A percentile compares a stretch with the other conserved stretches of the same genome.
phyloP scores from a whole-genome alignment of 495 filamentous ascomycete genomes.

The Penicillium flavigenum region DNA sequence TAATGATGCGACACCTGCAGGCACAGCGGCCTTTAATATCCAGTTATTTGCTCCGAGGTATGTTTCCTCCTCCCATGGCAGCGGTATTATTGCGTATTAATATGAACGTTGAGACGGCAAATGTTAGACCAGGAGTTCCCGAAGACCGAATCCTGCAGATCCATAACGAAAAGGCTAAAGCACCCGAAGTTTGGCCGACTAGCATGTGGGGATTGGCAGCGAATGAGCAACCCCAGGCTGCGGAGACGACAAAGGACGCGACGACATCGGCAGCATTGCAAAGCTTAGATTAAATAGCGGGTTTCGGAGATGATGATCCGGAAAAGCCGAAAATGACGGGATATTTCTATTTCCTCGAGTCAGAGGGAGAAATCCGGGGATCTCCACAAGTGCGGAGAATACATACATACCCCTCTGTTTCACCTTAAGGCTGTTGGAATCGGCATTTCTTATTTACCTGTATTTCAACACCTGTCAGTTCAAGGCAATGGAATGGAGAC shows the following conservation, averaged over 20 bases:
- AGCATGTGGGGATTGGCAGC: neutral
- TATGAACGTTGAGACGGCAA: neutral
- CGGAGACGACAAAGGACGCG: neutral
- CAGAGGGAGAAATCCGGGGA: conserved; percentile 6
- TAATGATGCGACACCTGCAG: neutral
- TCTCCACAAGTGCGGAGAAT: conserved; percentile 6
- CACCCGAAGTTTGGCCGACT: conserved; percentile 1
- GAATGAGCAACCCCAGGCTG: neutral
- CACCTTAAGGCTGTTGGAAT: conserved; percentile 1
- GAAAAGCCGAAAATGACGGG: neutral
- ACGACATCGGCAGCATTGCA: too few relatives aligned
- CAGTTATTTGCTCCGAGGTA: neutral
- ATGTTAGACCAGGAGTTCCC: too few relatives aligned
- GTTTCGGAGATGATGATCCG: neutral
- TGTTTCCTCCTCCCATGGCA: neutral
- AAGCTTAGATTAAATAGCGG: too few relatives aligned
- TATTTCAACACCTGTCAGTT: neutral
- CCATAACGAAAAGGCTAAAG: neutral
- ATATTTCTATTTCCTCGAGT: neutral
- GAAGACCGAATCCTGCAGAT: neutral
- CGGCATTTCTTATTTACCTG: neutral
- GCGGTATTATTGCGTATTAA: neutral
- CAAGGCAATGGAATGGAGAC: neutral
- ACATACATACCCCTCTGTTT: neutral
- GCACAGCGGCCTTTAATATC: neutral